Percentiles rank a stretch among this genome's conserved stretches.
These are phyloP conservation scores for Solanum aculeatissimum DNA, from an alignment of 305 asterid genomes.

Conservation along the genomic window DNA sequence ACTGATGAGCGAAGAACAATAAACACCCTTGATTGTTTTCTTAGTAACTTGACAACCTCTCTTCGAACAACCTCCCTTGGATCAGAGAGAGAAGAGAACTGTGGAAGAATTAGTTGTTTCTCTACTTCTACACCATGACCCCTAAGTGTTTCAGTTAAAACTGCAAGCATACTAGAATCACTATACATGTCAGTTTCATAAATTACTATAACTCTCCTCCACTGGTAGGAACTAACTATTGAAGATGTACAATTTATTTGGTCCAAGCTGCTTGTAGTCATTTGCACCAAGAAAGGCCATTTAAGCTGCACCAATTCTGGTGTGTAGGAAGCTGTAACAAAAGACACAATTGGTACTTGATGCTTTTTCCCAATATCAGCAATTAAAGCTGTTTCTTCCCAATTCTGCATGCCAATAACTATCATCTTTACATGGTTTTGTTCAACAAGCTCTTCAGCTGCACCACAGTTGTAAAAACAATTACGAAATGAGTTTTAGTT, in stretches of 20 bases:
- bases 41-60: slow-evolving; percentile 6
- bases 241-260: slow-evolving; percentile 15
- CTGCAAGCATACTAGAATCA: slow-evolving; percentile 16
- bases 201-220: slow-evolving; percentile 23
- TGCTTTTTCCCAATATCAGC: slow-evolving; percentile 20
- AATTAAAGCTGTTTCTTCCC: slow-evolving; percentile 29
- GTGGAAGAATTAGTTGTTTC: slow-evolving; percentile 13
- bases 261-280: slow-evolving; percentile 10
- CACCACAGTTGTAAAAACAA: background rate
- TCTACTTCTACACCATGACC: slow-evolving; percentile 18
- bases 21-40: slow-evolving; percentile 27
- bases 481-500: background rate
- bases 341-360: slow-evolving; percentile 24
- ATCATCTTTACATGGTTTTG: slow-evolving; percentile 14
- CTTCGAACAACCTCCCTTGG: slow-evolving; percentile 7
- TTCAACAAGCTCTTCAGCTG: slow-evolving; percentile 26
- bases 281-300: slow-evolving; percentile 34
- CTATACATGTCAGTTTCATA: slow-evolving; percentile 17
- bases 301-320: slow-evolving; percentile 7
- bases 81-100: slow-evolving; percentile 11
- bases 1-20: slow-evolving; percentile 21
- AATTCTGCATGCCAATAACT: slow-evolving; percentile 18
- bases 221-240: slow-evolving; percentile 11
- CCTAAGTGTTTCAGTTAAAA: slow-evolving; percentile 15
- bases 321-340: slow-evolving; percentile 4